phyloP scores from a whole-genome alignment of 2,329 filamentous ascomycete genomes.

The Cladosporium phlei region DNA sequence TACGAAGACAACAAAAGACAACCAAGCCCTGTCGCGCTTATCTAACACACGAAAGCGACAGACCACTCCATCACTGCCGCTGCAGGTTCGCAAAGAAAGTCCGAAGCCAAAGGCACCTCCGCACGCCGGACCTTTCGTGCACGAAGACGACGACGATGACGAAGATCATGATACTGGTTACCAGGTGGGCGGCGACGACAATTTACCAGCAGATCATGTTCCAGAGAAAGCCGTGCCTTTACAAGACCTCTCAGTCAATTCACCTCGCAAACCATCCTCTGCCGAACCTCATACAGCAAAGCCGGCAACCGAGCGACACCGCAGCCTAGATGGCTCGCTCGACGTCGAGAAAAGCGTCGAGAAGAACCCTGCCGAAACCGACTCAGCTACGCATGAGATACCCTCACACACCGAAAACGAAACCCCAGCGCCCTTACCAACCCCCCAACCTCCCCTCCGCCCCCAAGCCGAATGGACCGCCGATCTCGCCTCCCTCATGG shows the following conservation, averaged over 20 bases:
- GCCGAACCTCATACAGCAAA: too few relatives aligned
- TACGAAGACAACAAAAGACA: conserved; percentile 3
- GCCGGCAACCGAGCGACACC: too few relatives aligned
- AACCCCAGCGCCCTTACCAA: neutral
- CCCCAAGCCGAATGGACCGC: conserved; percentile 2
- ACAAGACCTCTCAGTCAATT: conserved; percentile 28
- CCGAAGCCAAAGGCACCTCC: neutral
- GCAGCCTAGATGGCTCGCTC: too few relatives aligned
- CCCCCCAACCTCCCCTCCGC: neutral
- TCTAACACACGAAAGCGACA: conserved; percentile 29
- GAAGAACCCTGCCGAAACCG: too few relatives aligned
- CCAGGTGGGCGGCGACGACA: conserved; percentile 18
- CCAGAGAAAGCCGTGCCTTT: conserved; percentile 16
- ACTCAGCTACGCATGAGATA: neutral
- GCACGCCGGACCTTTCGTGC: conserved; percentile 23
- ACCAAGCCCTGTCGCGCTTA: conserved; percentile 18
- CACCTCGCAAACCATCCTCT: conserved; percentile 16
- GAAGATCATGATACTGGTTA: neutral
- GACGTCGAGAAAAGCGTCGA: neutral
- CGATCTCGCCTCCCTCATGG: conserved; percentile 7
- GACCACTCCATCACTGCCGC: conserved; percentile 26
- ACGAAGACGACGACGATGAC: conserved; percentile 26
- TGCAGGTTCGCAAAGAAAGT: conserved; percentile 22
- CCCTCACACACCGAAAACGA: neutral
- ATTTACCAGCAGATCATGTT: neutral